Base-by-base conservation (phyloP, 257 asterid species). In the Oldenlandia corymbosa region DNA sequence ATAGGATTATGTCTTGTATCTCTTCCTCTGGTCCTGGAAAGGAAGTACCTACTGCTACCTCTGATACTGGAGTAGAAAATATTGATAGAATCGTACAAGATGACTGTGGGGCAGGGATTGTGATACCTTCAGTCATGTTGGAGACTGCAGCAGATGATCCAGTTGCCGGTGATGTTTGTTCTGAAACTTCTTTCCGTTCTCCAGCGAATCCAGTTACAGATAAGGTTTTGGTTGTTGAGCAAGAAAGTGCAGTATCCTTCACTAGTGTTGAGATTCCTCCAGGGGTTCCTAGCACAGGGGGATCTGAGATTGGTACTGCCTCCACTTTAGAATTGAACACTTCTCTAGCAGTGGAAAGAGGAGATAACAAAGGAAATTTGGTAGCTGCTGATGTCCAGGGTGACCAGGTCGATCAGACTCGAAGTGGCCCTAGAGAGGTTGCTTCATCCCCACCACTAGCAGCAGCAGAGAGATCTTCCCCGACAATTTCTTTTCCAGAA, bases 61-160 rank as follows among this genome's bases (percentile, higher is more conserved):
- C 70, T 65, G 77, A 58, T 60, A 28, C 48, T 7, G 73, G 65
- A 65, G 67, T 64, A 58, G 58, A 43, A 60, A 59, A 31, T 64
- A 54, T 57, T 23, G 62, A 50, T 65, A 53, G 61, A 46, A 67
- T 59, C 62, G 70, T 28, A 66, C n/a, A n/a, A n/a, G n/a, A n/a
- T n/a, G n/a, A n/a, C n/a, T n/a, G n/a, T n/a, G n/a, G n/a, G n/a
- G 60, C 32, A 58, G 68, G 62, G 56, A 41, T 68, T 50, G 52
- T 52, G 24, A 58, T 50, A 23, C 37, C 53, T 31, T 50, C 78
- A 50, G 62, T 30, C 17, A 20, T 52, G 21, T 32, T 73, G 61
- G 64, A 43, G 62, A 39, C 62, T 61, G 66, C 54, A 65, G 64
- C 66, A 14, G 63, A 60, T 68, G 78, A 71, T 49, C 71, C 79